Evolutionary conservation across 306 rosid species (phyloP).

Genomic region (Vachellia collinsii): DNA sequence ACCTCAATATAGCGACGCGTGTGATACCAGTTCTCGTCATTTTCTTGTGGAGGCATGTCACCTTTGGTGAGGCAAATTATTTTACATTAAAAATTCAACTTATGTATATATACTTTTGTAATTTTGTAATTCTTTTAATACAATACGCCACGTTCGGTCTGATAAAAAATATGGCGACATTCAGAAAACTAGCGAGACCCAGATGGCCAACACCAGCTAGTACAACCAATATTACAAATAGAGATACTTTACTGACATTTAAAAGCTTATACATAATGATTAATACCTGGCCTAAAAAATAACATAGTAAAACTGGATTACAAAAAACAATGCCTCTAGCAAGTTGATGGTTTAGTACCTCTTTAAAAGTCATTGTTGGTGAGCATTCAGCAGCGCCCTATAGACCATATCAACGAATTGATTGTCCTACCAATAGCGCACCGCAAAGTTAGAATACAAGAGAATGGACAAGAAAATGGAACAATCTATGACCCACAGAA

Average conservation of each 20-base stretch:
- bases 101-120: too few relatives aligned
- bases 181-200: conserved; percentile 40
- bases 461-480: not conserved
- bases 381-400: conserved; percentile 62
- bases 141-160: conserved; percentile 1
- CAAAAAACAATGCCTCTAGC: conserved; percentile 40
- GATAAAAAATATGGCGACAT: conserved; percentile 22
- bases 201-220: conserved; percentile 35
- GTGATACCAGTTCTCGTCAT: too few relatives aligned
- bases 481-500: not conserved
- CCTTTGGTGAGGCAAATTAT: too few relatives aligned
- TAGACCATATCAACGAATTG: conserved; percentile 66
- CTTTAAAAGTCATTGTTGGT: conserved; percentile 44
- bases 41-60: too few relatives aligned
- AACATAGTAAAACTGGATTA: conserved; percentile 16
- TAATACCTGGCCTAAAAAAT: conserved; percentile 12
- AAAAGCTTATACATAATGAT: not conserved
- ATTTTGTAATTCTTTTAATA: not conserved
- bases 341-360: conserved; percentile 21
- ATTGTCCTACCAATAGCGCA: conserved; percentile 53
- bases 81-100: too few relatives aligned
- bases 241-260: conserved; percentile 31
- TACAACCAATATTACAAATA: conserved; percentile 41
- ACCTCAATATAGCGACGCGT: too few relatives aligned
- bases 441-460: conserved; percentile 27